A percentile compares a stretch with the other conserved stretches of the same genome.
Evolutionary conservation across 257 asterid genomes (phyloP).

Genomic region (Lycium barbarum): DNA sequence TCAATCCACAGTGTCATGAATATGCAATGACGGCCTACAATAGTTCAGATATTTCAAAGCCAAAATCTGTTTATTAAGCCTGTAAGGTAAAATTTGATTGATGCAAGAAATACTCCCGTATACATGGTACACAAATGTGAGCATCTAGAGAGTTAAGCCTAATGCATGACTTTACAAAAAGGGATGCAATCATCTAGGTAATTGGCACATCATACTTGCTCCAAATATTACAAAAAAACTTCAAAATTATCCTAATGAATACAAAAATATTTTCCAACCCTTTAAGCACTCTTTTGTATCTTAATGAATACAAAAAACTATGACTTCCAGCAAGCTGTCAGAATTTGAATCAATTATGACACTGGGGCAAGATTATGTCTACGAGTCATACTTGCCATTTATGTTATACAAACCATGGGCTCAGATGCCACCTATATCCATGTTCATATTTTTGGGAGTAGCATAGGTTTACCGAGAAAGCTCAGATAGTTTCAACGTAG

Average conservation of each 20-base stretch:
- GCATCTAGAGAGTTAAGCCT: background rate
- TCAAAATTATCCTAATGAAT: background rate
- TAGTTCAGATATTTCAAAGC: background rate
- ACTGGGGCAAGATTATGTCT: too few relatives aligned
- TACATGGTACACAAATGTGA: background rate
- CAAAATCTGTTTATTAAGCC: background rate
- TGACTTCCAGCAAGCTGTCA: background rate
- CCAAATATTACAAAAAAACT: background rate
- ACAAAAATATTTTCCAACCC: background rate
- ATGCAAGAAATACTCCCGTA: background rate
- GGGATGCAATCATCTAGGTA: slow-evolving; percentile 5
- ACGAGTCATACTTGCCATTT: too few relatives aligned
- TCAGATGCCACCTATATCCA: too few relatives aligned
- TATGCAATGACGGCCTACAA: slow-evolving; percentile 14
- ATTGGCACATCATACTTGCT: slow-evolving; percentile 14
- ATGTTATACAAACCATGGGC: too few relatives aligned
- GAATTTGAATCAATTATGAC: background rate
- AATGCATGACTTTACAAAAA: background rate
- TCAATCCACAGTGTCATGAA: background rate
- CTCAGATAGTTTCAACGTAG: too few relatives aligned
- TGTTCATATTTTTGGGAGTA: too few relatives aligned
- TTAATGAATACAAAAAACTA: background rate
- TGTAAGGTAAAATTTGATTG: background rate
- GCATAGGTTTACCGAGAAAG: too few relatives aligned
- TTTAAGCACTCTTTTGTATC: background rate